Conservation (phyloP, 192 early-diverging fungal genomes). For the Obelidium mucronatum region DNA sequence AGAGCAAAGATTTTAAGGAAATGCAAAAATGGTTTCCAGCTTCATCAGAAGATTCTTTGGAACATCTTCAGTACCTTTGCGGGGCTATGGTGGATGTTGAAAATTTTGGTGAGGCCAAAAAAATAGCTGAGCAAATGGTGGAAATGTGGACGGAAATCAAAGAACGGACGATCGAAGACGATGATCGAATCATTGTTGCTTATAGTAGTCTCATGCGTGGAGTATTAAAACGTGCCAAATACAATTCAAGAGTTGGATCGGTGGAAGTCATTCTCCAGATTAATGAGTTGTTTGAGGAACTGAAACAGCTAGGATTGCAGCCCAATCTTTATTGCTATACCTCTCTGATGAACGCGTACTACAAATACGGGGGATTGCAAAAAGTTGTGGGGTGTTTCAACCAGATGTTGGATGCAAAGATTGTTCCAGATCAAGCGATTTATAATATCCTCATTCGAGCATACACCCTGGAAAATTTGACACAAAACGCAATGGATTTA, state of each 20-base stretch:
- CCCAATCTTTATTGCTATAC: slow-evolving; percentile 35
- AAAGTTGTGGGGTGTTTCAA: slow-evolving; percentile 9
- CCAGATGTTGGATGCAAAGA: slow-evolving; percentile 15
- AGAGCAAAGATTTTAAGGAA: not conserved
- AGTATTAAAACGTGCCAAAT: not conserved
- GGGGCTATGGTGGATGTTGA: not conserved
- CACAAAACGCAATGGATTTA: slow-evolving; percentile 16
- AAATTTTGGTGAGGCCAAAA: not conserved
- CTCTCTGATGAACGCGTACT: slow-evolving; percentile 22
- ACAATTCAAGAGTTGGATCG: not conserved
- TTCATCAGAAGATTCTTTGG: not conserved
- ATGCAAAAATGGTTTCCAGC: not conserved
- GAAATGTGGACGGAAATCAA: not conserved
- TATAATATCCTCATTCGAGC: slow-evolving; percentile 40
- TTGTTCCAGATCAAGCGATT: slow-evolving; percentile 35
- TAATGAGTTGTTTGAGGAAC: not conserved
- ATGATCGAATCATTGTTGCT: slow-evolving; percentile 8
- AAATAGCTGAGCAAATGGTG: not conserved
- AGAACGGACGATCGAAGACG: not conserved
- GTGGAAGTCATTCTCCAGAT: not conserved
- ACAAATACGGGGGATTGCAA: slow-evolving; percentile 28
- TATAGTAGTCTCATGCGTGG: slow-evolving; percentile 24
- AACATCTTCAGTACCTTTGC: slow-evolving; percentile 27
- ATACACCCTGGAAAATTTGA: slow-evolving; percentile 32
- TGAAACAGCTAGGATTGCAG: slow-evolving; percentile 12